A percentile compares a stretch with the other conserved stretches of the same genome.
phyloP scores from a whole-genome alignment of 306 rosid species.

The Inga oerstediana region DNA sequence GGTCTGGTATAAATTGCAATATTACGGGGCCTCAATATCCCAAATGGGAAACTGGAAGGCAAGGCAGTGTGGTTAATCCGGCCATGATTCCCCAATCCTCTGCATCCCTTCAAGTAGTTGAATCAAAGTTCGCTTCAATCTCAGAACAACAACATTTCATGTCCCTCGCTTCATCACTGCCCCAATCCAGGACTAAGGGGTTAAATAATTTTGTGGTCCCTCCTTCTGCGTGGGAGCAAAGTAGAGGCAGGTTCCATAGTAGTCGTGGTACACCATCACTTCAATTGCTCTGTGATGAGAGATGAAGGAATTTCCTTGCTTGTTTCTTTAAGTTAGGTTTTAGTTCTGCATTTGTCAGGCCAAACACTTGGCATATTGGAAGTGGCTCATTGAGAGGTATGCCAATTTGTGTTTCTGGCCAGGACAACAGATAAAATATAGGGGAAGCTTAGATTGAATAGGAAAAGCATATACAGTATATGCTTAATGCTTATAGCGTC shows the following conservation, averaged over 20 bases:
- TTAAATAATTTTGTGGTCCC: constrained; percentile 50
- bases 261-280: constrained; percentile 31
- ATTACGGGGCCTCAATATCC: constrained; percentile 43
- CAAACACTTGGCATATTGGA: neutral
- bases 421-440: neutral
- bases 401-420: neutral
- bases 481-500: neutral
- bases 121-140: constrained; percentile 46
- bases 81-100: constrained; percentile 36
- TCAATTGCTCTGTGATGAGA: constrained; percentile 54
- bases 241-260: constrained; percentile 35
- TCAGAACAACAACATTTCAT: constrained; percentile 53
- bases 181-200: constrained; percentile 38
- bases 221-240: constrained; percentile 45
- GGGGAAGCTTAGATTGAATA: neutral
- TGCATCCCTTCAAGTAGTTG: constrained; percentile 46
- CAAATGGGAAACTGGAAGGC: constrained; percentile 58
- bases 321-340: constrained; percentile 23
- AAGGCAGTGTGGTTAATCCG: constrained; percentile 35
- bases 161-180: constrained; percentile 36
- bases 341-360: neutral
- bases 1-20: constrained; percentile 41
- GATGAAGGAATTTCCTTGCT: constrained; percentile 3
- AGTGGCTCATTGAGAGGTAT: neutral
- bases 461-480: neutral